phyloP scores from a whole-genome alignment of 1,284 basidiomycete genomes.

The Pisolithus thermaeus region DNA sequence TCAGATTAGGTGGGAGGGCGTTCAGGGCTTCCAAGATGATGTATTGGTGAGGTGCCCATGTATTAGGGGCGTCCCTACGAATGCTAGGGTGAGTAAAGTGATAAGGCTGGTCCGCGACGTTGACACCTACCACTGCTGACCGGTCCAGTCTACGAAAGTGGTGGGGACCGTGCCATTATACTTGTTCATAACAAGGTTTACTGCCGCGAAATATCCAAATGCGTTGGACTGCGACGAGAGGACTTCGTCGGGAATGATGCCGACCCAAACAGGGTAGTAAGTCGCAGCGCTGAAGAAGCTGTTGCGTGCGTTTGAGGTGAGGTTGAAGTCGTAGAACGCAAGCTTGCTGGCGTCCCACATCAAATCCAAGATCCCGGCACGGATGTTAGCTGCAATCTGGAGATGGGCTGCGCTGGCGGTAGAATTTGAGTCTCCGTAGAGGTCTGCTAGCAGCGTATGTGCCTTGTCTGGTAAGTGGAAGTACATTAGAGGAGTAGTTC shows the following conservation, averaged over 20 bases:
- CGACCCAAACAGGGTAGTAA: slow-evolving; percentile 86
- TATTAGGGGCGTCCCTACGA: slow-evolving; percentile 65
- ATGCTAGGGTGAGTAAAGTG: background rate
- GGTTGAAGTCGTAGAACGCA: slow-evolving; percentile 86
- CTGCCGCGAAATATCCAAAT: slow-evolving; percentile 65
- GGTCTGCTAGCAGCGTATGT: slow-evolving; percentile 53
- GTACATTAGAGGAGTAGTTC: background rate
- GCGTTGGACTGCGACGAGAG: slow-evolving; percentile 53
- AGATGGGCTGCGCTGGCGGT: slow-evolving; percentile 49
- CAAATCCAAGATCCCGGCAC: slow-evolving; percentile 75
- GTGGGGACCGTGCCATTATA: slow-evolving; percentile 80
- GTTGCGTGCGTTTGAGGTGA: slow-evolving; percentile 59
- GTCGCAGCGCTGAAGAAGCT: slow-evolving; percentile 64
- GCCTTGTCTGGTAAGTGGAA: slow-evolving; percentile 49
- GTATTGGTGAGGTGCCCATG: slow-evolving; percentile 86
- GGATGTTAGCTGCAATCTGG: slow-evolving; percentile 52
- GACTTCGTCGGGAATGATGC: slow-evolving; percentile 74
- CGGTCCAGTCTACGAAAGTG: slow-evolving; percentile 65
- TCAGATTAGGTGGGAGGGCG: slow-evolving; percentile 64
- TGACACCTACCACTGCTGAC: slow-evolving; percentile 68
- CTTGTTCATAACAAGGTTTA: slow-evolving; percentile 74
- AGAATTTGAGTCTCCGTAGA: slow-evolving; percentile 51
- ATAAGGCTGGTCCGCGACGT: background rate
- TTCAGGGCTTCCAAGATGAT: slow-evolving; percentile 76
- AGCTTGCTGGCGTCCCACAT: slow-evolving; percentile 80